Evolutionary conservation across 2,329 filamentous ascomycete genomes (phyloP).

Genomic region (Aspergillus viridinutans): DNA sequence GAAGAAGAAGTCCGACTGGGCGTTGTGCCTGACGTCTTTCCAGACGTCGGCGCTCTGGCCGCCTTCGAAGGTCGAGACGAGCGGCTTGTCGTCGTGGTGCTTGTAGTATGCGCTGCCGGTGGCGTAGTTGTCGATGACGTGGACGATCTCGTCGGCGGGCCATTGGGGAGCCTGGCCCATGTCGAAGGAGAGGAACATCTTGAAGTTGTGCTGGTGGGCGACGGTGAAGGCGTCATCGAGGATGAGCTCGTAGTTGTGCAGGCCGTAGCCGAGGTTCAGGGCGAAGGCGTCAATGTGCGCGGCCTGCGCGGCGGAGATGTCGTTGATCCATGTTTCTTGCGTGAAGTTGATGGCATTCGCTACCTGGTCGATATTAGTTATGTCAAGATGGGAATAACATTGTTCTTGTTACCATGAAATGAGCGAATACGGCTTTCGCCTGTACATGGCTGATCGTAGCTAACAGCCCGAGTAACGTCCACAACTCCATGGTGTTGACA

Average conservation of each 20-base stretch:
- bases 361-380: slow-evolving; percentile 15
- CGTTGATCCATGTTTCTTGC: slow-evolving; percentile 23
- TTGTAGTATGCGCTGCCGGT: slow-evolving; percentile 23
- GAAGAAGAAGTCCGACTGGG: slow-evolving; percentile 37
- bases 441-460: slow-evolving; percentile 5
- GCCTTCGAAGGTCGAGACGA: slow-evolving; percentile 47
- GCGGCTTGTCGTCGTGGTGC: slow-evolving; percentile 23
- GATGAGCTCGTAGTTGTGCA: slow-evolving; percentile 18
- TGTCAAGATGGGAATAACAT: no score
- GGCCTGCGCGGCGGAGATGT: slow-evolving; percentile 34
- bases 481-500: not conserved
- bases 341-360: slow-evolving; percentile 22
- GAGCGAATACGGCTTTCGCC: slow-evolving; percentile 28
- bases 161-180: slow-evolving; percentile 21
- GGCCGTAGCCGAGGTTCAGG: slow-evolving; percentile 33
- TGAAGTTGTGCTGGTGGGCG: slow-evolving; percentile 25
- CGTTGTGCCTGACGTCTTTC: slow-evolving; percentile 37
- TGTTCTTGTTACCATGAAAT: slow-evolving; percentile 27
- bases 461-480: not conserved
- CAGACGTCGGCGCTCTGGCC: slow-evolving; percentile 41
- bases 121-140: slow-evolving; percentile 22
- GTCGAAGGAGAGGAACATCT: slow-evolving; percentile 37
- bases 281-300: slow-evolving; percentile 41
- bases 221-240: slow-evolving; percentile 22
- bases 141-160: not conserved